These are phyloP conservation scores for Ochetophila trinervis DNA, from an alignment of 306 rosid genomes.

Conservation along the genomic window DNA sequence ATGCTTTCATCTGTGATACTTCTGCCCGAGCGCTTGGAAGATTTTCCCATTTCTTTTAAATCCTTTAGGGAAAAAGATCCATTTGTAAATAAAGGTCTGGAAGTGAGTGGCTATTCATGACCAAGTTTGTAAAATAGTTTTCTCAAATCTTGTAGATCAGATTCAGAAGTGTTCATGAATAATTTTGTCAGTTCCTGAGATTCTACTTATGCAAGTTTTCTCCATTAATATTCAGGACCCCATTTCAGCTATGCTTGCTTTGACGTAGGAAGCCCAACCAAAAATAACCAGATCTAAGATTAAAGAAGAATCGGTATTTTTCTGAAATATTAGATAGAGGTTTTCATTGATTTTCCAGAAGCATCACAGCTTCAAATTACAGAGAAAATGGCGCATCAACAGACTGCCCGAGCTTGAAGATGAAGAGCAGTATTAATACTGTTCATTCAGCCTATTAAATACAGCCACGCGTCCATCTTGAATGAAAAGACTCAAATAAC, in stretches of 20 bases:
- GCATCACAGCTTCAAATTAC: too few species aligned
- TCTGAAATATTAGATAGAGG: too few species aligned
- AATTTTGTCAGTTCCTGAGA: conserved; percentile 26
- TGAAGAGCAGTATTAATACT: too few species aligned
- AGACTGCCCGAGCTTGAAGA: too few species aligned
- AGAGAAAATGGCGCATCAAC: too few species aligned
- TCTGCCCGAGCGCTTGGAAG: conserved; percentile 16
- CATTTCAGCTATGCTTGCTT: neutral
- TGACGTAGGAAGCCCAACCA: too few species aligned
- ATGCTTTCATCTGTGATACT: conserved; percentile 12
- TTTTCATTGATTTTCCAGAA: too few species aligned
- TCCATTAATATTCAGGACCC: conserved; percentile 19
- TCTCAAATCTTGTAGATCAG: conserved; percentile 35
- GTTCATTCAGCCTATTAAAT: too few species aligned
- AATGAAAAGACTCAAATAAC: too few species aligned
- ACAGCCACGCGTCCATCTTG: too few species aligned
- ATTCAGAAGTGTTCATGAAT: conserved; percentile 22
- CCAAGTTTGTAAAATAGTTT: conserved; percentile 31
- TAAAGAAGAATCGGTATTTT: too few species aligned
- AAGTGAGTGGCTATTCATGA: conserved; percentile 28
- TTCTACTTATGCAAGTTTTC: conserved; percentile 15
- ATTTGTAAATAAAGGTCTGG: conserved; percentile 42
- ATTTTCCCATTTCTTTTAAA: conserved; percentile 37
- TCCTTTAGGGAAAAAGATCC: conserved; percentile 39
- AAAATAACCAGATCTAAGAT: too few species aligned